Evolutionary conservation across 208 protist genomes (phyloP).

Genomic region (Trypanosoma grayi): DNA sequence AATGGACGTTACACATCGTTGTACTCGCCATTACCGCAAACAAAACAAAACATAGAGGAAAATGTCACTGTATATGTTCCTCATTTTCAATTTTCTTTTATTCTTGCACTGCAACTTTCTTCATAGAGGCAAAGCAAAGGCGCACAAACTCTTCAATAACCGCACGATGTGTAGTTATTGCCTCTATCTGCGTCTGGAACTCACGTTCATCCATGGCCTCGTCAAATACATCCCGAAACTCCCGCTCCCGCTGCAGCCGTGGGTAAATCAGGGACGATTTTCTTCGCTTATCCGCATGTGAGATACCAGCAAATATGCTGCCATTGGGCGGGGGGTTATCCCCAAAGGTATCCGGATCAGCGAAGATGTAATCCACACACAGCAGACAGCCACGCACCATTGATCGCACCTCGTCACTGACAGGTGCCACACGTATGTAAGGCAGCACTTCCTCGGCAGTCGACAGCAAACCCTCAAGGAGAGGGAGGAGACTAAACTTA

Average conservation of each 20-base stretch:
- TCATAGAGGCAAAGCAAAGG: background rate
- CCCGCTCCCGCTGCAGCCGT: background rate
- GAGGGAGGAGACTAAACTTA: constrained; percentile 63
- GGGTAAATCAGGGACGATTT: background rate
- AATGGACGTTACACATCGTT: no score
- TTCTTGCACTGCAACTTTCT: no score
- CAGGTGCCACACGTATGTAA: constrained; percentile 40
- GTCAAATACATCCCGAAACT: constrained; percentile 19
- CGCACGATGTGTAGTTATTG: constrained; percentile 7
- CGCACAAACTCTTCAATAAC: constrained; percentile 22
- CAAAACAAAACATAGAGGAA: no score
- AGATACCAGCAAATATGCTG: no score
- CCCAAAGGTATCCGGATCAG: constrained; percentile 34
- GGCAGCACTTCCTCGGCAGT: constrained; percentile 73
- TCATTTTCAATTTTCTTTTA: no score
- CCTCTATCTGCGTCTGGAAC: constrained; percentile 15
- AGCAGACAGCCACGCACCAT: constrained; percentile 68
- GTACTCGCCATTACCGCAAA: no score
- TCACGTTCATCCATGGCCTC: constrained; percentile 21
- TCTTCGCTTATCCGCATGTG: no score
- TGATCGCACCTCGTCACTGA: constrained; percentile 63
- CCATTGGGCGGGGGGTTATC: no score
- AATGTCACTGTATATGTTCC: no score
- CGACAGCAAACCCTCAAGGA: constrained; percentile 75
- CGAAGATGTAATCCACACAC: constrained; percentile 75